A percentile compares a stretch with the other conserved stretches of the same genome.
phyloP scores from a whole-genome alignment of 176 grass and related monocot species.

The Bonia amplexicaulis region DNA sequence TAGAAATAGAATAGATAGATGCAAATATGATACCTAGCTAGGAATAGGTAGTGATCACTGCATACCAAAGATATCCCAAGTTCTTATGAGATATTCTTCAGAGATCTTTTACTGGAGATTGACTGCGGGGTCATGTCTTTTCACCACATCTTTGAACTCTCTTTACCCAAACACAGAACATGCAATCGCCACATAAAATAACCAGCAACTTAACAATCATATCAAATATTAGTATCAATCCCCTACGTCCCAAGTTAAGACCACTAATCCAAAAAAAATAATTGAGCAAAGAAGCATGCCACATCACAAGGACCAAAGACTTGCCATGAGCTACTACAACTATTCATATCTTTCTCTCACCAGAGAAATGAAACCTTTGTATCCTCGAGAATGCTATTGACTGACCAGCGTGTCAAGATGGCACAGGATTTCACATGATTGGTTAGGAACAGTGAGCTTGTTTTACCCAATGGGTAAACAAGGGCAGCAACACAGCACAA shows the following conservation, averaged over 20 bases:
- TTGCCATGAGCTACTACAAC: neutral
- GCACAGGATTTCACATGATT: constrained; percentile 66
- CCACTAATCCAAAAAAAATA: neutral
- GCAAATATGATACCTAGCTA: neutral
- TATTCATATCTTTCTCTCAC: neutral
- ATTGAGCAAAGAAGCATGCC: neutral
- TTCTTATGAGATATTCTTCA: constrained; percentile 6
- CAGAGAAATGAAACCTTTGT: constrained; percentile 54
- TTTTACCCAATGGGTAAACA: constrained; percentile 33
- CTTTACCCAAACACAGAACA: neutral
- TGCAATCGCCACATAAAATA: constrained; percentile 19
- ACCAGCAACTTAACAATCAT: neutral
- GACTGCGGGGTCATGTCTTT: neutral
- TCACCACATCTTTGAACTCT: neutral
- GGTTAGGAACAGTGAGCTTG: constrained; percentile 2
- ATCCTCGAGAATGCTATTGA: constrained; percentile 45
- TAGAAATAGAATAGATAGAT: neutral
- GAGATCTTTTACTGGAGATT: constrained; percentile 19
- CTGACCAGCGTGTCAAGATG: neutral
- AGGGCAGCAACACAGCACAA: neutral
- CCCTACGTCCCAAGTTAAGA: neutral
- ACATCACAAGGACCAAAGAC: neutral
- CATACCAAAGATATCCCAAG: neutral
- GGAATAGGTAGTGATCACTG: neutral
- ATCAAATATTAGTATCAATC: neutral